A percentile compares a stretch with the other conserved stretches of the same genome.
Conservation (phyloP, 306 rosid genomes). For the Dalbergia cochinchinensis region DNA sequence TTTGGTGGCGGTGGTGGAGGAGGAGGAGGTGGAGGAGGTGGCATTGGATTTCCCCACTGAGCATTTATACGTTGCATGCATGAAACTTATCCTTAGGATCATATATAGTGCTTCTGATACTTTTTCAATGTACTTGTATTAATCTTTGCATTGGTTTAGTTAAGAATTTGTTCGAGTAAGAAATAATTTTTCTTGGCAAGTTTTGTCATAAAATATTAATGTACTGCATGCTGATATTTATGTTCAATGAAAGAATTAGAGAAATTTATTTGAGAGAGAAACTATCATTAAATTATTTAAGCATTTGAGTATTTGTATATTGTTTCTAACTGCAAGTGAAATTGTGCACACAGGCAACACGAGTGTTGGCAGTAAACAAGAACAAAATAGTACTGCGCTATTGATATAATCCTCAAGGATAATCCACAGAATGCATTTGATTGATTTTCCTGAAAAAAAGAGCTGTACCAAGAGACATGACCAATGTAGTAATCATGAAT, state of each 20-base stretch:
- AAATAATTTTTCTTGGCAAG: background rate
- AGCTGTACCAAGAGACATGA: background rate
- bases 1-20: slow-evolving; percentile 26
- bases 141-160: background rate
- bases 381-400: background rate
- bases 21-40: background rate
- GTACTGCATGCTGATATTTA: slow-evolving; percentile 4
- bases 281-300: no score
- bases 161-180: background rate
- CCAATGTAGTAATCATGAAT: background rate
- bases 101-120: background rate
- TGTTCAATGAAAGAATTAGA: background rate
- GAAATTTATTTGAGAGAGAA: background rate
- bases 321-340: background rate
- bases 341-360: background rate
- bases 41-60: slow-evolving; percentile 65
- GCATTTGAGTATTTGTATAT: no score
- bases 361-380: background rate
- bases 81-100: background rate
- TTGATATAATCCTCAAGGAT: background rate
- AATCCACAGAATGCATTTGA: background rate
- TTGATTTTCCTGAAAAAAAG: background rate
- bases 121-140: background rate
- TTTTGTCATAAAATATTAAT: slow-evolving; percentile 21
- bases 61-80: slow-evolving; percentile 36